These are phyloP conservation scores for Wickerhamomyces canadensis DNA, from an alignment of 805 yeast species.

Conservation along the genomic window DNA sequence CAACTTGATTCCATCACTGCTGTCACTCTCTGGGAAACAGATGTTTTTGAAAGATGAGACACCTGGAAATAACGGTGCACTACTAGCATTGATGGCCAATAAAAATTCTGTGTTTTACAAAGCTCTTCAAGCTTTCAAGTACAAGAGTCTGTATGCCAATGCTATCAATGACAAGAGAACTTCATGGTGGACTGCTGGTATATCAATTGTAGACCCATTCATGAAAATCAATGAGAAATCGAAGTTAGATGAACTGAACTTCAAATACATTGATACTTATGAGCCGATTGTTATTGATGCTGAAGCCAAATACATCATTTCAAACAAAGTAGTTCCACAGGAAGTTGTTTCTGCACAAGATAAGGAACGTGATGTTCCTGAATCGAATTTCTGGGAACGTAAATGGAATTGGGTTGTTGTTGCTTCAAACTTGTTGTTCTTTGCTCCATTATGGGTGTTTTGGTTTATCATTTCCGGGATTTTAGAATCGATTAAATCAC, in stretches of 20 bases:
- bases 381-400: constrained; percentile 27
- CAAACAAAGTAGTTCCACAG: constrained; percentile 15
- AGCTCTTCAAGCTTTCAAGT: constrained; percentile 48
- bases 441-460: constrained; percentile 60
- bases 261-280: constrained; percentile 45
- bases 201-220: constrained; percentile 57
- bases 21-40: constrained; percentile 72
- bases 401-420: constrained; percentile 47
- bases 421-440: constrained; percentile 38
- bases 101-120: constrained; percentile 53
- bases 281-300: constrained; percentile 54
- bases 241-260: constrained; percentile 31
- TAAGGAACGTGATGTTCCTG: constrained; percentile 3
- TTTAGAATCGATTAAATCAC: constrained; percentile 35
- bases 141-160: constrained; percentile 64
- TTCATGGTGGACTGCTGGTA: constrained; percentile 79
- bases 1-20: constrained; percentile 51
- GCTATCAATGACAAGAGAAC: constrained; percentile 76
- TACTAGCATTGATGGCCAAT: constrained; percentile 62
- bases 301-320: constrained; percentile 33
- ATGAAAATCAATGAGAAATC: constrained; percentile 37
- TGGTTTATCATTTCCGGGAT: constrained; percentile 45
- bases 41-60: constrained; percentile 54
- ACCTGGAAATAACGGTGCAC: constrained; percentile 34
- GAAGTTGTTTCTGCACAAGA: not conserved